phyloP scores from a whole-genome alignment of 2,329 filamentous ascomycete genomes.

The Stromatinia cepivora region DNA sequence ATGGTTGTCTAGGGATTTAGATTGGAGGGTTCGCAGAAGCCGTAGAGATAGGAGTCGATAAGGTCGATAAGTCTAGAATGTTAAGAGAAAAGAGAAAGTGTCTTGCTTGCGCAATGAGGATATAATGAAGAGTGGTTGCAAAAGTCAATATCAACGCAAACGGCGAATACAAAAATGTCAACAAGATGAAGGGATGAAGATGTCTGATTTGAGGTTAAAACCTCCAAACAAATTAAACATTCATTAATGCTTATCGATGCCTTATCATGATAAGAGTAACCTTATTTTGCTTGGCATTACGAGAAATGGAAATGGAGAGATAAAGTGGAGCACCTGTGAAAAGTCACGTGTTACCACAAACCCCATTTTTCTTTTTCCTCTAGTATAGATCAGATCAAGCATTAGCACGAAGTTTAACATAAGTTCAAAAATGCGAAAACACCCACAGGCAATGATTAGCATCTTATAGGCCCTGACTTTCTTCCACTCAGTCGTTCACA shows the following conservation, averaged over 20 bases:
- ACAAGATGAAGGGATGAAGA: background rate
- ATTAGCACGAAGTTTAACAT: too few relatives aligned
- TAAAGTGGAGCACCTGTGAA: too few relatives aligned
- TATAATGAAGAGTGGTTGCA: background rate
- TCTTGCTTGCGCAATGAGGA: background rate
- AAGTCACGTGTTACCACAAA: background rate
- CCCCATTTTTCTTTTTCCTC: background rate
- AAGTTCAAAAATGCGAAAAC: too few relatives aligned
- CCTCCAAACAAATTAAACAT: background rate
- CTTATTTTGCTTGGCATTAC: background rate
- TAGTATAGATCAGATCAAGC: too few relatives aligned
- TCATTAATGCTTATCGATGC: slow-evolving; percentile 5
- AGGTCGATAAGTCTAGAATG: background rate
- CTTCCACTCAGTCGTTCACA: too few relatives aligned
- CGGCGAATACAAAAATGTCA: background rate
- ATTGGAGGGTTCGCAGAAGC: background rate
- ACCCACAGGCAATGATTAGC: too few relatives aligned
- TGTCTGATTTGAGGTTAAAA: background rate
- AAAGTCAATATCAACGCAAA: background rate
- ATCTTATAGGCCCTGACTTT: too few relatives aligned
- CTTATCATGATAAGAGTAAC: background rate
- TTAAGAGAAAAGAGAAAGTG: background rate
- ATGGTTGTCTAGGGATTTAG: background rate
- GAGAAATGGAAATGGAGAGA: too few relatives aligned
- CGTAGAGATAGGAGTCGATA: background rate